Percentiles rank a stretch among this genome's conserved stretches.
Conservation (phyloP, 495 filamentous ascomycete species). For the Amorphotheca resinae region DNA sequence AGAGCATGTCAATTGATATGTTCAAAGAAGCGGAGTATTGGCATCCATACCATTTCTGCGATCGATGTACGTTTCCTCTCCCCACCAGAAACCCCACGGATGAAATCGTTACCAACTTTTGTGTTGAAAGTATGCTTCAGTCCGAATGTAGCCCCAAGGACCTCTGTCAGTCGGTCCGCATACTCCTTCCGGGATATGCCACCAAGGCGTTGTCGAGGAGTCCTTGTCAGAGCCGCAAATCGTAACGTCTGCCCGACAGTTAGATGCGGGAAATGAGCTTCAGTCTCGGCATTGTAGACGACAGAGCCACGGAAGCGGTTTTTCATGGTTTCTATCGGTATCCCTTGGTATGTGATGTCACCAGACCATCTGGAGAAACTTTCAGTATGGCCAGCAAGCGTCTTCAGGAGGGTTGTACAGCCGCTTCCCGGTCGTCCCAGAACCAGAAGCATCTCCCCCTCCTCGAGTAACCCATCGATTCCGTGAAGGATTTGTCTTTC, state of each 20-base stretch:
- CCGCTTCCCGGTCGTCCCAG: slow-evolving; percentile 48
- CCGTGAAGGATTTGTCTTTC: background rate
- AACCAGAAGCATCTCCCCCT: slow-evolving; percentile 43
- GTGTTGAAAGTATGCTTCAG: slow-evolving; percentile 52
- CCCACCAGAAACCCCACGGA: slow-evolving; percentile 58
- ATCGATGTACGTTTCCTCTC: slow-evolving; percentile 45
- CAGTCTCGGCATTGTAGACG: slow-evolving; percentile 58
- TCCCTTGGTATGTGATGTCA: slow-evolving; percentile 5
- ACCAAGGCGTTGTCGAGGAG: slow-evolving; percentile 48
- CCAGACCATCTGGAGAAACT: background rate
- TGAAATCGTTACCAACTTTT: slow-evolving; percentile 70
- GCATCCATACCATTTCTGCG: slow-evolving; percentile 42
- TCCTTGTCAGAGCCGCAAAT: slow-evolving; percentile 58
- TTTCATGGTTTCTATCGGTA: slow-evolving; percentile 22
- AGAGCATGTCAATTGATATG: too few species aligned
- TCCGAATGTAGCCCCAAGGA: slow-evolving; percentile 67
- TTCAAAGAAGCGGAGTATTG: too few species aligned
- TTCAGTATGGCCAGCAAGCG: background rate
- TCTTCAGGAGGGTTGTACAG: background rate
- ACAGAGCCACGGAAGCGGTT: slow-evolving; percentile 32
- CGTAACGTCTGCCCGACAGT: slow-evolving; percentile 56
- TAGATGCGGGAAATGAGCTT: slow-evolving; percentile 64
- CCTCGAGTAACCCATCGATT: slow-evolving; percentile 14
- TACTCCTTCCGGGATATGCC: slow-evolving; percentile 52
- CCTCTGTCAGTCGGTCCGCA: slow-evolving; percentile 51